phyloP scores from a whole-genome alignment of 345 rosid genomes.

The Eucalyptus tenuipes region DNA sequence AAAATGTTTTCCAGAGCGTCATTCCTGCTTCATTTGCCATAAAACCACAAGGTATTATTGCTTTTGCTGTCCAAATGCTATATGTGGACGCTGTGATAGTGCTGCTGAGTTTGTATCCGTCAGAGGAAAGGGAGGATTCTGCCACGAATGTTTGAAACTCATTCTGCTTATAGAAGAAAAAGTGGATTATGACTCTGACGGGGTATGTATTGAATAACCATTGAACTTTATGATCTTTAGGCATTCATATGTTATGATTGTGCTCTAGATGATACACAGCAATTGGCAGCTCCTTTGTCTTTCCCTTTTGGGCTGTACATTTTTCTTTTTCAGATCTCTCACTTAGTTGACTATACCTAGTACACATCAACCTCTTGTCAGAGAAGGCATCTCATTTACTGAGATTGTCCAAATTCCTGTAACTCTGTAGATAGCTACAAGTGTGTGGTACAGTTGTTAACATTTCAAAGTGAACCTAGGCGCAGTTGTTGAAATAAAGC shows the following conservation, averaged over 20 bases:
- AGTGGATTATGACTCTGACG: slow-evolving; percentile 9
- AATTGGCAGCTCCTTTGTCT: background rate
- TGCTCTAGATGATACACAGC: background rate
- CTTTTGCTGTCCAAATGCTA: slow-evolving; percentile 37
- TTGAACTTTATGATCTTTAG: background rate
- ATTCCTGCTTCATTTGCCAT: slow-evolving; percentile 26
- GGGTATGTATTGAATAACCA: slow-evolving; percentile 11
- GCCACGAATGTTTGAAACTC: slow-evolving; percentile 24
- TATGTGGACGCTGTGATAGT: slow-evolving; percentile 26
- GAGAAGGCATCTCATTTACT: background rate
- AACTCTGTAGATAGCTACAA: background rate
- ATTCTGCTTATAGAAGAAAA: slow-evolving; percentile 25
- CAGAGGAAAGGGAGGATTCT: slow-evolving; percentile 19
- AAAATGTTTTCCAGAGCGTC: slow-evolving; percentile 28
- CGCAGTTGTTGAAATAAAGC: background rate
- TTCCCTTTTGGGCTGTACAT: background rate
- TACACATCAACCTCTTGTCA: background rate
- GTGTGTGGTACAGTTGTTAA: background rate
- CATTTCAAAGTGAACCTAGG: background rate
- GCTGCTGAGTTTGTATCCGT: slow-evolving; percentile 12
- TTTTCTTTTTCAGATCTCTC: background rate
- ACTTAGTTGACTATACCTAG: background rate
- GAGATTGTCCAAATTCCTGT: background rate
- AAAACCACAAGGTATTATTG: slow-evolving; percentile 31
- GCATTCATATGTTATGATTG: background rate